Conservation (phyloP, 495 filamentous ascomycete species). For the Aspergillus cristatus region DNA sequence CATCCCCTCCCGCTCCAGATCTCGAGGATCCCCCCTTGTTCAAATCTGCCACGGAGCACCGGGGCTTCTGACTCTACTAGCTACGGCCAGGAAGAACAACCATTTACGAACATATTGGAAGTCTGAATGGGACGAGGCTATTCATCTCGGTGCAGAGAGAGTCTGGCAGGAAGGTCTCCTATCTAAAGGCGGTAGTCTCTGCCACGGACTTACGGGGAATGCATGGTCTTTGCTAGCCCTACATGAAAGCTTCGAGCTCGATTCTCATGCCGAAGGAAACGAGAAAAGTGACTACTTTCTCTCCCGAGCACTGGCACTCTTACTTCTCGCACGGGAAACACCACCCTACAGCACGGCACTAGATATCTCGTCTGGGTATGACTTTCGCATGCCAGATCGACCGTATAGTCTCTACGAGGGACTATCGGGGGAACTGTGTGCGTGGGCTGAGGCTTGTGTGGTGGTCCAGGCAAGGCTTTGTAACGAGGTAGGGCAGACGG, state of each 20-base stretch:
- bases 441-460: constrained; percentile 38
- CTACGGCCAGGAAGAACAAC: constrained; percentile 19
- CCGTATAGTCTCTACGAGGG: constrained; percentile 39
- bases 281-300: constrained; percentile 30
- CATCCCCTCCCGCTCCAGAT: constrained; percentile 13
- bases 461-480: constrained; percentile 23
- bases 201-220: constrained; percentile 41
- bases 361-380: constrained; percentile 6
- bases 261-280: constrained; percentile 9
- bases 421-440: constrained; percentile 36
- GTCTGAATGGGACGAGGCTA: constrained; percentile 33
- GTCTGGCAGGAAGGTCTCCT: constrained; percentile 40
- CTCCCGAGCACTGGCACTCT: constrained; percentile 30
- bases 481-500: no score
- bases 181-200: constrained; percentile 38
- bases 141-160: constrained; percentile 22
- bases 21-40: constrained; percentile 23
- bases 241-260: constrained; percentile 25
- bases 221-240: constrained; percentile 30
- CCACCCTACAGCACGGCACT: constrained; percentile 25
- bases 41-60: constrained; percentile 42
- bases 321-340: constrained; percentile 32
- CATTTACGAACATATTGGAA: constrained; percentile 23
- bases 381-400: constrained; percentile 37
- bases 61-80: constrained; percentile 28